phyloP scores from a whole-genome alignment of 1,139 yeast genomes.

The Taphrina pruni region DNA sequence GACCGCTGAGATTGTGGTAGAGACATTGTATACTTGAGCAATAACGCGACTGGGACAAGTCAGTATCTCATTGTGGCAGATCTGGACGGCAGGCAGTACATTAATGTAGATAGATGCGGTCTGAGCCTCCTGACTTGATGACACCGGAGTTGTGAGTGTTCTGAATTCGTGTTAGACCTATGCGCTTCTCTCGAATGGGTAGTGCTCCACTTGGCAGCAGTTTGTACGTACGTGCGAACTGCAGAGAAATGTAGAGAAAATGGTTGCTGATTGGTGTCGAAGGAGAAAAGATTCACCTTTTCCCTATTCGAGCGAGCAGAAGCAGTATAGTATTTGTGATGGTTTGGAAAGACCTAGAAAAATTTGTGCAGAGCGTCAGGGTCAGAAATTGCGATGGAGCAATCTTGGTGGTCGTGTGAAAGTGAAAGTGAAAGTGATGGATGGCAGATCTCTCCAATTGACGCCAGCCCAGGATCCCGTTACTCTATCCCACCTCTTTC shows the following conservation, averaged over 20 bases:
- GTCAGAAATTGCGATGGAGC: too few species aligned
- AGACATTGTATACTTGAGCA: not conserved
- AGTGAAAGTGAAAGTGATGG: too few species aligned
- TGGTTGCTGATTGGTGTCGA: slow-evolving; percentile 15
- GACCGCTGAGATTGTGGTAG: not conserved
- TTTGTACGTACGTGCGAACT: slow-evolving; percentile 20
- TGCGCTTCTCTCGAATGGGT: not conserved
- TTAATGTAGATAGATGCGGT: slow-evolving; percentile 14
- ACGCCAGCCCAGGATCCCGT: too few species aligned
- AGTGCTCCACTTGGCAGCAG: not conserved
- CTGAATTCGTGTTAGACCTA: not conserved
- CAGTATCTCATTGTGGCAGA: not conserved
- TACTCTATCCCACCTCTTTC: too few species aligned
- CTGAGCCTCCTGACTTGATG: slow-evolving; percentile 26
- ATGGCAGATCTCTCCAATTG: too few species aligned
- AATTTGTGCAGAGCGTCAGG: not conserved
- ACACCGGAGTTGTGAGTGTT: slow-evolving; percentile 38
- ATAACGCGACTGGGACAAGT: not conserved
- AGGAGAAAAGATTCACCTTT: not conserved
- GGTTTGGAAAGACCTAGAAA: not conserved
- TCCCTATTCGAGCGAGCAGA: not conserved
- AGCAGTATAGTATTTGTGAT: not conserved
- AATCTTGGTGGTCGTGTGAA: too few species aligned
- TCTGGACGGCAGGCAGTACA: not conserved
- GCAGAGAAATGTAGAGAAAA: slow-evolving; percentile 31